Base-by-base conservation (phyloP, 106 monocot genomes). In the Allium cepa region DNA sequence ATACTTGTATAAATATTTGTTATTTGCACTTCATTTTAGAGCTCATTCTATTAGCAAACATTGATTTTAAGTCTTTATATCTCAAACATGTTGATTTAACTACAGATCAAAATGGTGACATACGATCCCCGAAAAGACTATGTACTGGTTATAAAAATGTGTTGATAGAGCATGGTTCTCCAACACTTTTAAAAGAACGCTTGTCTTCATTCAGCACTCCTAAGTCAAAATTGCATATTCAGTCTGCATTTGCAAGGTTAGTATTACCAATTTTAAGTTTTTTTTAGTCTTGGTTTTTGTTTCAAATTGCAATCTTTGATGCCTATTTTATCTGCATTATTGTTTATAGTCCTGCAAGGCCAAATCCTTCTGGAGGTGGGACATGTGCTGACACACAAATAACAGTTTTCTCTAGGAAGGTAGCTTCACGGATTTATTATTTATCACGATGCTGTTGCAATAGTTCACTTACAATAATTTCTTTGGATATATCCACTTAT, bases 211-310 rank as follows among this genome's bases (percentile, higher is more conserved):
- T 75, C 26, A 83, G 68, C 59, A 81, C 77, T 72, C 75, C 78
- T 59, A 92, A 85, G 64, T 78, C 81, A 50, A 97, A 83, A 62
- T 77, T 77, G 66, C 88, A 79, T 64, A 82, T 86, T 56, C 97
- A 99, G 66, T 87, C 90, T 28, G 87, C 80, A 57, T 99, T 99
- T 87, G 92, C 97, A 77, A 99, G 92, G 97, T 99, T 74, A 62
- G 58, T 4, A 51, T 26, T 60, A 36, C 59, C 17, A 53, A 8
- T 77, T 77, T 64, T 36, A 62, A 36, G 55, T 17, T 55, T 67
- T 53, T 63, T 10, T 57, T 8, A 10, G 10, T 10, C 8, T 66
- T 15, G 64, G 9, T 57, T 57, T 56, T 36, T 36, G 36, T 36
- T 36, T 36, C 36, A 36, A 36, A 5, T 36, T 36, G 36, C 36